Percentiles rank a stretch among this genome's conserved stretches.
Evolutionary conservation across 768 basidiomycete species (phyloP).

Genomic region (Cubamyces sp.): DNA sequence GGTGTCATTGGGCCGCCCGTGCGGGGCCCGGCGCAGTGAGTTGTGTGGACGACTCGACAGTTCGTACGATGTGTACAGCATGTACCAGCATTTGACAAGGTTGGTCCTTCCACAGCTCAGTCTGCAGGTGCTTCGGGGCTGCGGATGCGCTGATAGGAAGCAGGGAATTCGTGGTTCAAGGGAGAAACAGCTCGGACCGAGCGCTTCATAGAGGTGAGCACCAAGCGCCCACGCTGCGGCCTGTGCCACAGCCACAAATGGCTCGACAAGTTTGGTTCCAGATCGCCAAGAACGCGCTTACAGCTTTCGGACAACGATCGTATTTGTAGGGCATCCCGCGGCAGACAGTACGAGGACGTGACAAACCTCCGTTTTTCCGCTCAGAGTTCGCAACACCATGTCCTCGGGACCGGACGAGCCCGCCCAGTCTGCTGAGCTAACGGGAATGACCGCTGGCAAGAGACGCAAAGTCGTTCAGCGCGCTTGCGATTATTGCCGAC

Average conservation of each 20-base stretch:
- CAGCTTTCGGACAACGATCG: background rate
- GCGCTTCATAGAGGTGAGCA: too few relatives aligned
- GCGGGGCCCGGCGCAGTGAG: too few relatives aligned
- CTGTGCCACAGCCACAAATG: background rate
- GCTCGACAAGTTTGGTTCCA: background rate
- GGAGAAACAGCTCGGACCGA: too few relatives aligned
- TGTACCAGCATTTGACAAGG: too few relatives aligned
- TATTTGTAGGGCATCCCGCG: background rate
- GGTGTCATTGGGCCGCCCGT: too few relatives aligned
- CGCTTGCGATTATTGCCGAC: conserved; percentile 19
- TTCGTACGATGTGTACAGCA: too few relatives aligned
- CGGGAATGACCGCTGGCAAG: background rate
- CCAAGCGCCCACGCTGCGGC: background rate
- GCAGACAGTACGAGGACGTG: too few relatives aligned
- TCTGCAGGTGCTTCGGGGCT: background rate
- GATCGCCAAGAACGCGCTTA: background rate
- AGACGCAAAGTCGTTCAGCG: conserved; percentile 10
- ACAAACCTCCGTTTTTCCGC: too few relatives aligned
- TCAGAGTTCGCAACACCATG: background rate
- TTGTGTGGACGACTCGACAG: too few relatives aligned
- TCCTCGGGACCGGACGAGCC: conserved; percentile 1
- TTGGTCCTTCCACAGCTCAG: background rate
- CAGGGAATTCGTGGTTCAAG: background rate
- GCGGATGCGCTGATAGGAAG: too few relatives aligned
- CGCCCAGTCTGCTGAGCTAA: too few relatives aligned